Evolutionary conservation across 2,329 filamentous ascomycete genomes (phyloP).

Genomic region (Aspergillus persii): DNA sequence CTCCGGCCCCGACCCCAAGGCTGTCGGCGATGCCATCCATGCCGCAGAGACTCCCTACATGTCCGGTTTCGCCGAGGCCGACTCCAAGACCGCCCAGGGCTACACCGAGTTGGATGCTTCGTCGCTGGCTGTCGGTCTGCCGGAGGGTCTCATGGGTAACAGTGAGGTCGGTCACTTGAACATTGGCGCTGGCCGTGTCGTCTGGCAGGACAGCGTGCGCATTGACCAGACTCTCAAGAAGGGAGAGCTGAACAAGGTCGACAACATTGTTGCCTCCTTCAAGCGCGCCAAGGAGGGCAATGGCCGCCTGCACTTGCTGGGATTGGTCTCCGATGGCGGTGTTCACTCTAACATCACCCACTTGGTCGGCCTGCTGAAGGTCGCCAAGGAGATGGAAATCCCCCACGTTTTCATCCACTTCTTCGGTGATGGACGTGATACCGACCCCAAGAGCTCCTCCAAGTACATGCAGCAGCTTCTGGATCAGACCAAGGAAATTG

Average conservation of each 20-base stretch:
- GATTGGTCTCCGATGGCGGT: slow-evolving; percentile 91
- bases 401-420: slow-evolving; percentile 98
- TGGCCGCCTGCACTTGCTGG: slow-evolving; percentile 86
- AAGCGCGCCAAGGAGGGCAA: slow-evolving; percentile 80
- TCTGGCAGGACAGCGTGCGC: slow-evolving; percentile 97
- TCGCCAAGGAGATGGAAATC: slow-evolving; percentile 83
- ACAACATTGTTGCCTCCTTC: slow-evolving; percentile 76
- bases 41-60: slow-evolving; percentile 91
- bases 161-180: slow-evolving; percentile 98
- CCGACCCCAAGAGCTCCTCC: slow-evolving; percentile 89
- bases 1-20: slow-evolving; percentile 73
- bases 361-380: slow-evolving; percentile 79
- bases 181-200: slow-evolving; percentile 94
- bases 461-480: slow-evolving; percentile 86
- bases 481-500: slow-evolving; percentile 77
- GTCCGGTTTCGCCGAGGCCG: slow-evolving; percentile 71
- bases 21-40: slow-evolving; percentile 91
- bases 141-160: slow-evolving; percentile 98
- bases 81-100: slow-evolving; percentile 72
- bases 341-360: slow-evolving; percentile 97
- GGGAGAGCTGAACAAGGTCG: slow-evolving; percentile 70
- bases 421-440: slow-evolving; percentile 97
- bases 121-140: slow-evolving; percentile 90
- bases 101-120: slow-evolving; percentile 94
- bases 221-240: slow-evolving; percentile 94